Conservation (phyloP, 495 filamentous ascomycete genomes). For the Letharia lupina region DNA sequence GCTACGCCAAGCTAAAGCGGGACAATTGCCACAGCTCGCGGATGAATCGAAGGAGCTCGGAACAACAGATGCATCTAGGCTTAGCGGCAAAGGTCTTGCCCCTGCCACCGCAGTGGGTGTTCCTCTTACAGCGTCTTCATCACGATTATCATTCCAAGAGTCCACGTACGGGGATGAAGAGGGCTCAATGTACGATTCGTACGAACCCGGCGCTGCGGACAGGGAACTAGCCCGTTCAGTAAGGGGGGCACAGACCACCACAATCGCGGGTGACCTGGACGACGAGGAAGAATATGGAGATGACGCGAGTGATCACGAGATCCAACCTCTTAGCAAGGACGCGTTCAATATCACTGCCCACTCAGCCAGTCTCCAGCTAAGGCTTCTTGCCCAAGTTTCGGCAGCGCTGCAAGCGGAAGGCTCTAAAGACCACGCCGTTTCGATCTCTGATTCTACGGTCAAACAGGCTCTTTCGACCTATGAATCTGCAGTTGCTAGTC, state of each 20-base stretch:
- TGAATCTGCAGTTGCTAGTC: conserved; percentile 76
- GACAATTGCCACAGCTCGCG: conserved; percentile 28
- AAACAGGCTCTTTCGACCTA: conserved; percentile 78
- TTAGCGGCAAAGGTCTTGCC: conserved; percentile 35
- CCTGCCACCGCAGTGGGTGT: conserved; percentile 35
- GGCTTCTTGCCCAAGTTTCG: conserved; percentile 76
- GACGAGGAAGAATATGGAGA: conserved; percentile 84
- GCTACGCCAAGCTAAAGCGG: conserved; percentile 61
- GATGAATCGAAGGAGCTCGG: conserved; percentile 19
- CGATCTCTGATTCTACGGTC: conserved; percentile 65
- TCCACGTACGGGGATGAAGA: conserved; percentile 44
- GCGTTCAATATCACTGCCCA: conserved; percentile 93
- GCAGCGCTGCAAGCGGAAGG: conserved; percentile 70
- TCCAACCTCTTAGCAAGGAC: conserved; percentile 67
- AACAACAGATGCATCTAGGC: conserved; percentile 31
- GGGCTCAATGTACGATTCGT: conserved; percentile 45
- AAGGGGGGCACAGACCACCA: conserved; percentile 19
- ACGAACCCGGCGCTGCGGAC: conserved; percentile 49
- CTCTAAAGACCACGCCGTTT: conserved; percentile 54
- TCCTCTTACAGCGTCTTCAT: conserved; percentile 38
- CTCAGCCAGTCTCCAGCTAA: conserved; percentile 85
- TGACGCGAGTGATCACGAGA: conserved; percentile 69
- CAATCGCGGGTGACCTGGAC: conserved; percentile 45
- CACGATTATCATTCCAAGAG: conserved; percentile 44
- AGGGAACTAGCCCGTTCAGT: conserved; percentile 43